A percentile compares a stretch with the other conserved stretches of the same genome.
Conservation (phyloP, 164 flowering plant species). For the Taxillus chinensis region DNA sequence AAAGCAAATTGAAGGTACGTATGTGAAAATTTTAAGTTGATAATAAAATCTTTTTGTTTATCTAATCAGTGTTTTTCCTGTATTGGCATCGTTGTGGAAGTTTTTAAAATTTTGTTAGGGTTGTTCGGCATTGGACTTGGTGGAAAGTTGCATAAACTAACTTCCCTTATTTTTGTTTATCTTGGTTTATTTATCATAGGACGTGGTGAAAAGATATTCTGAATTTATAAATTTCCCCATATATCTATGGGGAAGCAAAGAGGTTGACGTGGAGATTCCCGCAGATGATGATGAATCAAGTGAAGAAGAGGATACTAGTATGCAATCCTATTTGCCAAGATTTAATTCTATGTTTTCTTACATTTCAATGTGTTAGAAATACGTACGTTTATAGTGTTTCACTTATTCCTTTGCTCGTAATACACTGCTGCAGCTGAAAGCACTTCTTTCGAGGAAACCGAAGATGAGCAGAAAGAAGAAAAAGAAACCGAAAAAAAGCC, state of each 20-base stretch:
- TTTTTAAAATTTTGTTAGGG: neutral
- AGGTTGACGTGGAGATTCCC: slow-evolving; percentile 85
- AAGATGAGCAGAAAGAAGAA: no score
- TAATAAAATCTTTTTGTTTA: no score
- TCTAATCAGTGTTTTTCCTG: neutral
- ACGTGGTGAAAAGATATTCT: slow-evolving; percentile 86
- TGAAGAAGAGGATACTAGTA: slow-evolving; percentile 71
- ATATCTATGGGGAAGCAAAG: slow-evolving; percentile 82
- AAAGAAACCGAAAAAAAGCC: no score
- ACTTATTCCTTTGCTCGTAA: neutral
- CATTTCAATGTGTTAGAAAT: neutral
- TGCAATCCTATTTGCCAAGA: neutral
- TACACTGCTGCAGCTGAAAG: no score
- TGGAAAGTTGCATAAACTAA: no score
- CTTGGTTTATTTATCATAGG: slow-evolving; percentile 30
- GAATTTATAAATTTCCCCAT: slow-evolving; percentile 98
- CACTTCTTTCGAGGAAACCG: no score
- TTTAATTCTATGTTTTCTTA: no score
- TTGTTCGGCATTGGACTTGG: no score
- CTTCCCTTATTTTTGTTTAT: no score
- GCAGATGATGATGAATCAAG: slow-evolving; percentile 89
- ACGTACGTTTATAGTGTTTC: neutral
- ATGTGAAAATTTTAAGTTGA: neutral
- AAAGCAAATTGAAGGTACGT: slow-evolving; percentile 72
- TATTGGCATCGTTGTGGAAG: neutral